These are phyloP conservation scores for Cystobasidium ongulense DNA, from an alignment of 768 basidiomycete genomes.

Conservation along the genomic window DNA sequence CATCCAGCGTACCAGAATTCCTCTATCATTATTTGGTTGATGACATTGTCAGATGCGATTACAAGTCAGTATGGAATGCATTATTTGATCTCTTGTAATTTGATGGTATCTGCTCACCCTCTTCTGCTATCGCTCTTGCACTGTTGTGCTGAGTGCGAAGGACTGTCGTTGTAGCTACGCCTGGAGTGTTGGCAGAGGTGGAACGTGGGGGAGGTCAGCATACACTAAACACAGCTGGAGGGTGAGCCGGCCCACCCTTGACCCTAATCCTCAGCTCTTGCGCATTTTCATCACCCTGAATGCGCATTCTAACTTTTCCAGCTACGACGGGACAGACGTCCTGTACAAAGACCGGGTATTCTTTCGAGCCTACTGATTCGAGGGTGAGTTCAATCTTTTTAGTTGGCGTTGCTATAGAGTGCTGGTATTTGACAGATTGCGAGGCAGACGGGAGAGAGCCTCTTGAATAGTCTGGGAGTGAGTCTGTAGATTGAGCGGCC, in stretches of 20 bases:
- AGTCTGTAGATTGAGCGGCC: background rate
- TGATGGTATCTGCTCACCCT: background rate
- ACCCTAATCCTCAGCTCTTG: conserved; percentile 16
- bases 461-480: conserved; percentile 9
- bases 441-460: background rate
- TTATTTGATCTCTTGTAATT: no score
- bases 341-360: conserved; percentile 21
- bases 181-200: background rate
- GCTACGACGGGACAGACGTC: background rate
- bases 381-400: conserved; percentile 4
- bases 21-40: background rate
- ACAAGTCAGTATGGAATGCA: no score
- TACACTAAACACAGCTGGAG: no score
- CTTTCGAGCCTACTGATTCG: conserved; percentile 15
- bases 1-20: conserved; percentile 26
- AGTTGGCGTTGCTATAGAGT: background rate
- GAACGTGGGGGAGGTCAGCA: background rate
- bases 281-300: conserved; percentile 15
- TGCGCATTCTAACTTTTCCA: background rate
- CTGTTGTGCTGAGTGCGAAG: conserved; percentile 1
- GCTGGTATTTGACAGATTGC: conserved; percentile 5
- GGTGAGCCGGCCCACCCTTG: conserved; percentile 3
- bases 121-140: background rate
- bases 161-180: conserved; percentile 16
- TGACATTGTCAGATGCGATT: no score